Base-by-base conservation (phyloP, 352 stramenopile genomes). In the Phytophthora rubi region DNA sequence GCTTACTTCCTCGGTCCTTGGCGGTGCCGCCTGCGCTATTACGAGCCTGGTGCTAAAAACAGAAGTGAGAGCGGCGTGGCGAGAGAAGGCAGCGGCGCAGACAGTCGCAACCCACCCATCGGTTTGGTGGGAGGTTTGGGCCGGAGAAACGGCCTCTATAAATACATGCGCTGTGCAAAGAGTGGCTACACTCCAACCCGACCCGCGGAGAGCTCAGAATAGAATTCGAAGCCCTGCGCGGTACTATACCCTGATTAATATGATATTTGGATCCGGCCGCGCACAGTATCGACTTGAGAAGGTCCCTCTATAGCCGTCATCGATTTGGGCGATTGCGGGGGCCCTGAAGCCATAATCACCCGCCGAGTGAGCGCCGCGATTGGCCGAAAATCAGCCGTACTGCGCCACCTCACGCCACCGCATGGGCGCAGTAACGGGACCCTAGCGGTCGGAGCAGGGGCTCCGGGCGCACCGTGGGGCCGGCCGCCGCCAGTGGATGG, bases 1-100 rank as follows among this genome's bases (percentile, higher is more conserved):
- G 30, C 51, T 62, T 30, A 39, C 47, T 59, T 61, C 65, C 52
- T 62, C 56, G 15, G 57, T 65, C 37, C 56, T 75, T 62, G 55
- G 55, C 51, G 51, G 51, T 58, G 53, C 44, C 51, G 53, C 54
- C 35, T 53, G 28, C 35, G 51, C 35, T 59, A 47, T n/a, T 68
- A 21, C 39, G 39, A 47, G 39, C 39, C 18, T 47, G 33, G 58
- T 68, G 63, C 63, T 73, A 78, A 75, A 75, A 78, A 72, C 57
- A 75, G 66, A 77, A 75, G 52, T 73, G 65, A 74, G 65, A 47
- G 39, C 39, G 39, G 39, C 13, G 39, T 47, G 39, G 49, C 30
- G 21, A 55, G 63, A 55, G 59, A 58, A 64, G 51, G 37, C 37
- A 39, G 37, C 53, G 48, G 59, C 55, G 53, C 59, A 48, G 58